These are phyloP conservation scores for Eremothecium sinecaudum DNA, from an alignment of 1,139 yeast species.

Conservation along the genomic window DNA sequence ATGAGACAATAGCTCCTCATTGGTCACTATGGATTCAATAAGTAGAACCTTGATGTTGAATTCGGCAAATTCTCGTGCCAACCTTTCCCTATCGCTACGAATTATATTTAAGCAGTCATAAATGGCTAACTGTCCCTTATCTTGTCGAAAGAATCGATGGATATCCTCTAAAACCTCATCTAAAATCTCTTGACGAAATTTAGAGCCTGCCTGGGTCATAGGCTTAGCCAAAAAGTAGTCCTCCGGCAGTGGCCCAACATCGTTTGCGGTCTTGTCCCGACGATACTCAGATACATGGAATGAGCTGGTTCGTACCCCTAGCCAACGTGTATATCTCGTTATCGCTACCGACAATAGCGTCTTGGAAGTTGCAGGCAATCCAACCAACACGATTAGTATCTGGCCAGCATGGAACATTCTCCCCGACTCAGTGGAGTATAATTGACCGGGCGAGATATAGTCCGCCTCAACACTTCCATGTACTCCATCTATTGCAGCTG, in stretches of 20 bases:
- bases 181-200: constrained; percentile 50
- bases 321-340: constrained; percentile 86
- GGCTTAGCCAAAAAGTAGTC: constrained; percentile 67
- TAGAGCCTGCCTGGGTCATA: constrained; percentile 43
- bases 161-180: constrained; percentile 64
- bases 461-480: constrained; percentile 29
- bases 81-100: constrained; percentile 52
- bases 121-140: constrained; percentile 86
- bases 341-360: constrained; percentile 87
- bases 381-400: constrained; percentile 79
- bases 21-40: constrained; percentile 80
- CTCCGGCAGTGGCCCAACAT: constrained; percentile 46
- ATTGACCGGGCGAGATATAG: constrained; percentile 66
- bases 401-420: constrained; percentile 92
- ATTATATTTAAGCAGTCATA: constrained; percentile 92
- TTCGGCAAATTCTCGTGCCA: constrained; percentile 46
- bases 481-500: constrained; percentile 27
- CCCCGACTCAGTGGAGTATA: constrained; percentile 85
- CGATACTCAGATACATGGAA: constrained; percentile 93
- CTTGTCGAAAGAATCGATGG: constrained; percentile 56
- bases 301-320: constrained; percentile 86
- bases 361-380: constrained; percentile 94
- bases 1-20: constrained; percentile 55
- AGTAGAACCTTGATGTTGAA: constrained; percentile 68
- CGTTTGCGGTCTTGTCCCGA: constrained; percentile 40